Evolutionary conservation across 306 rosid genomes (phyloP), one percentile per base, ranked within the genome.

Genomic region (Vigna radiata): DNA sequence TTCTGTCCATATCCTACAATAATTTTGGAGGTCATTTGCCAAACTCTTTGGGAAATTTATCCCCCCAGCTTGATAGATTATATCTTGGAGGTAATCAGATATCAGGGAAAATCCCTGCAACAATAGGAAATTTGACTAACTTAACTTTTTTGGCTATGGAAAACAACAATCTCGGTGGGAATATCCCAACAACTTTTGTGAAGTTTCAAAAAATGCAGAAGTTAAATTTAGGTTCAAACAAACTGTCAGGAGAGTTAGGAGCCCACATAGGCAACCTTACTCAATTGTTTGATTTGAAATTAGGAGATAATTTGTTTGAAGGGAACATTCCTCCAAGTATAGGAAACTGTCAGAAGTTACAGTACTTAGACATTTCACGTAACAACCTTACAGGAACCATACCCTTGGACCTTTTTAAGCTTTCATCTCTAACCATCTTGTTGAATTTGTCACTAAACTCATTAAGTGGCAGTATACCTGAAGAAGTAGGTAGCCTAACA

Each of bases 21-120:
- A 79, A 76, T 1, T 87, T 87, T 31, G 83, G 83, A 56, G 88
- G 86, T 58, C 47, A 13, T 50, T 73, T 87, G 10, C 85, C 86
- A 2, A 46, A 56, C 0, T 39, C 33, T 2, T 0, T 76, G 18
- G 81, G 72, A 18, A 79, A 84, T 64, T 82, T 87, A 5, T 79
- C 90, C 46, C n/a, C 16, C 68, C 77, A 72, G 15, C 71, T 87
- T 2, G 27, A 0, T 4, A 0, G 0, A 0, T 7, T 87, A 31
- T 7, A 11, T 18, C n/a, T 77, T 8, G 54, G 23, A 0, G 2
- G 0, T 0, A 87, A 82, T n/a, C 73, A 73, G 1, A 21, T 84
- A 12, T 56, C 52, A 0, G 80, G 85, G 41, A 36, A 6, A 18
- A 60, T 87, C 7, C 83, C 86, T n/a, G 17, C 6, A 5, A 13